A percentile compares a stretch with the other conserved stretches of the same genome.
These are phyloP conservation scores for Boechera stricta DNA, from an alignment of 345 rosid genomes.

Conservation along the genomic window DNA sequence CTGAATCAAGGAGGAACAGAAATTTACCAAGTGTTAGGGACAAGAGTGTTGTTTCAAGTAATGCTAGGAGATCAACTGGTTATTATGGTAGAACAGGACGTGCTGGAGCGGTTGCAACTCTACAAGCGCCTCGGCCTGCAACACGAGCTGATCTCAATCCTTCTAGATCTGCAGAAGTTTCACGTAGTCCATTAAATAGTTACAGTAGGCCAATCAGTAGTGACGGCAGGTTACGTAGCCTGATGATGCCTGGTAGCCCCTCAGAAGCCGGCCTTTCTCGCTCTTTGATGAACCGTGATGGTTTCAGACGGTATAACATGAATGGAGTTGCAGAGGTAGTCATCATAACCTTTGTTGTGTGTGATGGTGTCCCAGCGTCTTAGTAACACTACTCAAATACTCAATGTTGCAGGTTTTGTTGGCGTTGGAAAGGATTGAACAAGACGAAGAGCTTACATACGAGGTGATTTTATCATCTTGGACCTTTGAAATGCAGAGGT, in stretches of 20 bases:
- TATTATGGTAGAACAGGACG: slow-evolving; percentile 55
- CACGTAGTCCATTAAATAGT: slow-evolving; percentile 40
- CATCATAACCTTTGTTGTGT: slow-evolving; percentile 10
- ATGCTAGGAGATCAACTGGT: slow-evolving; percentile 61
- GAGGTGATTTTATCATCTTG: slow-evolving; percentile 59
- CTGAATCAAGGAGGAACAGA: slow-evolving; percentile 71
- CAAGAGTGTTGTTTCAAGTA: slow-evolving; percentile 60
- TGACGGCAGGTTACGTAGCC: slow-evolving; percentile 46
- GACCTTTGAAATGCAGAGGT: slow-evolving; percentile 8
- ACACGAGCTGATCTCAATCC: slow-evolving; percentile 49
- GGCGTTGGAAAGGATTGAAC: slow-evolving; percentile 91
- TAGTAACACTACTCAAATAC: slow-evolving; percentile 9
- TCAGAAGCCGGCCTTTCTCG: slow-evolving; percentile 51
- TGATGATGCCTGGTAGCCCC: slow-evolving; percentile 59
- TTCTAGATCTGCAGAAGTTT: slow-evolving; percentile 46
- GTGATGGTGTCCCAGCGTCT: slow-evolving; percentile 9
- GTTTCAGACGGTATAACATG: slow-evolving; percentile 66
- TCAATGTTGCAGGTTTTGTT: slow-evolving; percentile 60
- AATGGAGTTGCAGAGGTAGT: slow-evolving; percentile 93
- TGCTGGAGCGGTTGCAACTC: slow-evolving; percentile 45
- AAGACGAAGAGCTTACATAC: slow-evolving; percentile 72
- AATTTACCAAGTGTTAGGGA: slow-evolving; percentile 54
- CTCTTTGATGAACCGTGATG: slow-evolving; percentile 56
- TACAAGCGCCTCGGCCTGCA: slow-evolving; percentile 53
- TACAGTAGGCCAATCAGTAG: slow-evolving; percentile 43